Conservation (phyloP, 2,329 filamentous ascomycete genomes). For the Chrysosphaeria jannelii region DNA sequence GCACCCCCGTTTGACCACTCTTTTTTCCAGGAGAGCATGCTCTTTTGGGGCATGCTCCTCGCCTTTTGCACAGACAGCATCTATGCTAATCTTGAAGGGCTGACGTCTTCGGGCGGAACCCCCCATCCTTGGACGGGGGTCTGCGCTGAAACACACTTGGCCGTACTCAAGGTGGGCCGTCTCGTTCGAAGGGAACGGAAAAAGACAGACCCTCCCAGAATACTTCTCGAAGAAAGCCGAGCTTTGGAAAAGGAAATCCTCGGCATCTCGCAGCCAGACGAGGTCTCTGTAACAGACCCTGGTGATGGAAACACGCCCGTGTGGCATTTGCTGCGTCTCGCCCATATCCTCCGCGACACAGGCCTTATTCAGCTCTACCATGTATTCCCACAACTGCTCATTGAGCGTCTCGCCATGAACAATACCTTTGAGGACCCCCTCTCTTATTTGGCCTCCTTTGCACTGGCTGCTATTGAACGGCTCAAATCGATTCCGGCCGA, state of each 20-base stretch:
- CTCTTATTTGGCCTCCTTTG: conserved; percentile 18
- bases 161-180: conserved; percentile 15
- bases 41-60: conserved; percentile 28
- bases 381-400: conserved; percentile 18
- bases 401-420: conserved; percentile 8
- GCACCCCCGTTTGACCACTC: too few relatives aligned
- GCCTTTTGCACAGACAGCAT: conserved; percentile 18
- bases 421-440: conserved; percentile 6
- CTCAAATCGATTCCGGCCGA: conserved; percentile 18
- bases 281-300: conserved; percentile 16
- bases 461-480: conserved; percentile 17
- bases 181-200: conserved; percentile 10
- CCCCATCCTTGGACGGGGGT: conserved; percentile 19
- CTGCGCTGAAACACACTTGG: conserved; percentile 13
- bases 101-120: conserved; percentile 5
- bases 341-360: conserved; percentile 19
- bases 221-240: conserved; percentile 9
- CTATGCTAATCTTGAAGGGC: conserved; percentile 7
- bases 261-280: conserved; percentile 13
- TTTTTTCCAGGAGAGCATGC: conserved; percentile 24
- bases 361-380: conserved; percentile 23
- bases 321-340: conserved; percentile 19
- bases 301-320: conserved; percentile 20
- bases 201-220: too few relatives aligned
- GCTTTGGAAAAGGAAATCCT: conserved; percentile 17